phyloP scores from a whole-genome alignment of 108 stramenopile species.

The Pinguiococcus pyrenoidosus region DNA sequence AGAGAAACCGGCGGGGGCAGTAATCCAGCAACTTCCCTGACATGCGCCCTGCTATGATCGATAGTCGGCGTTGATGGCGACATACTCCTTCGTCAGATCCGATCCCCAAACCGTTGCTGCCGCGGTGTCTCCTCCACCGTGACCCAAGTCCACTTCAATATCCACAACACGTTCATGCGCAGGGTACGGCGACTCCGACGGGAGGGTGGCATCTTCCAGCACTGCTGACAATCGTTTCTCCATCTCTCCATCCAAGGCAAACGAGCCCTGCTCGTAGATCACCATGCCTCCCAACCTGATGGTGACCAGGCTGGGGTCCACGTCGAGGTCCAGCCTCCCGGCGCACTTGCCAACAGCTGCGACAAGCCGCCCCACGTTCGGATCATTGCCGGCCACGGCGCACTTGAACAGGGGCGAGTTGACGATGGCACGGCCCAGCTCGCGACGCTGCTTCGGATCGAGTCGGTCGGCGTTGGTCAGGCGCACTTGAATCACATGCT shows the following conservation, averaged over 20 bases:
- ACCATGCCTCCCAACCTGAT: constrained; percentile 56
- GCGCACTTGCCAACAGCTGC: constrained; percentile 80
- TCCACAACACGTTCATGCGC: constrained; percentile 78
- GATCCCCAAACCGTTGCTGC: constrained; percentile 58
- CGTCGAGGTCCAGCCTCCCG: constrained; percentile 27
- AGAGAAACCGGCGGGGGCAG: too few species aligned
- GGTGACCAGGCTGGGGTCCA: constrained; percentile 5
- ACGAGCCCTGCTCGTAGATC: constrained; percentile 76
- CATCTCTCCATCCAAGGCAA: constrained; percentile 72
- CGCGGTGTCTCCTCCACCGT: constrained; percentile 32
- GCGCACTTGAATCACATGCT: constrained; percentile 72
- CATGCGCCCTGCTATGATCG: too few species aligned
- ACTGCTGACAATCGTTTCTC: constrained; percentile 71
- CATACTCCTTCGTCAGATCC: constrained; percentile 87
- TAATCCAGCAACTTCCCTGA: too few species aligned
- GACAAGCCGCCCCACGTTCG: constrained; percentile 94
- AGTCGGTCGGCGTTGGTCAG: constrained; percentile 26
- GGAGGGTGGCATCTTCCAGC: constrained; percentile 36
- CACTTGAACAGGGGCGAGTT: constrained; percentile 88
- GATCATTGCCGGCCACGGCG: constrained; percentile 89
- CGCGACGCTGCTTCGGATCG: constrained; percentile 64
- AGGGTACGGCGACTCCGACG: constrained; percentile 37
- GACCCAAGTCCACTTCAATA: constrained; percentile 57
- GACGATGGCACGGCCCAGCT: constrained; percentile 72
- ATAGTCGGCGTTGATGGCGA: constrained; percentile 91